A percentile compares a stretch with the other conserved stretches of the same genome.
Evolutionary conservation across 2,329 filamentous ascomycete species (phyloP).

Genomic region (Aspergillus nomiae): DNA sequence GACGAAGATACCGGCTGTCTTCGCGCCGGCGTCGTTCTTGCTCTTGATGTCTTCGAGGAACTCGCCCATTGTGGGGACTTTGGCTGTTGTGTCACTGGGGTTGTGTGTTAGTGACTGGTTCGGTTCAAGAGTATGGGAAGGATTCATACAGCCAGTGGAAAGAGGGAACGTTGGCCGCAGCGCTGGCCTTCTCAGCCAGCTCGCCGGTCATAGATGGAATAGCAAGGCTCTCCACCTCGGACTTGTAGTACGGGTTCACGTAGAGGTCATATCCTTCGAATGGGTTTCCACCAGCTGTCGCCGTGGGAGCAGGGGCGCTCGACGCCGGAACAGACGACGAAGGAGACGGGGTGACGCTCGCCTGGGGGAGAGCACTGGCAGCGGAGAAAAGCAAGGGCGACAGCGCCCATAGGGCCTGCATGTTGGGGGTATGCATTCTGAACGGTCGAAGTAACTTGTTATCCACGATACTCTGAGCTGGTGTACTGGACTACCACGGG

Average conservation of each 20-base stretch:
- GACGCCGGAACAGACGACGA: conserved; percentile 15
- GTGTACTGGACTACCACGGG: not conserved
- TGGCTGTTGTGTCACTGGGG: conserved; percentile 48
- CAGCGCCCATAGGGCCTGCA: conserved; percentile 23
- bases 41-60: conserved; percentile 52
- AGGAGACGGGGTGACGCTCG: conserved; percentile 14
- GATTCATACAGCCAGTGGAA: conserved; percentile 55
- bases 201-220: conserved; percentile 63
- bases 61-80: conserved; percentile 52
- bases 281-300: conserved; percentile 49
- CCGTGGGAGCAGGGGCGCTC: conserved; percentile 20
- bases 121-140: not conserved
- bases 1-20: conserved; percentile 55
- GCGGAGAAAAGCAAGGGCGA: conserved; percentile 21
- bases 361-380: conserved; percentile 21
- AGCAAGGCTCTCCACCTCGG: conserved; percentile 57
- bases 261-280: conserved; percentile 54
- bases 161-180: conserved; percentile 54
- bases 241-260: conserved; percentile 56
- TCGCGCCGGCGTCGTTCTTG: conserved; percentile 52
- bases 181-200: conserved; percentile 52
- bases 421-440: conserved; percentile 17
- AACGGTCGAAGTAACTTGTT: not conserved
- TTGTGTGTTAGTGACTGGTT: not conserved
- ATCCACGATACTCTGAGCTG: not conserved